phyloP scores from a whole-genome alignment of 2,329 filamentous ascomycete species.

The Neurospora sp. region DNA sequence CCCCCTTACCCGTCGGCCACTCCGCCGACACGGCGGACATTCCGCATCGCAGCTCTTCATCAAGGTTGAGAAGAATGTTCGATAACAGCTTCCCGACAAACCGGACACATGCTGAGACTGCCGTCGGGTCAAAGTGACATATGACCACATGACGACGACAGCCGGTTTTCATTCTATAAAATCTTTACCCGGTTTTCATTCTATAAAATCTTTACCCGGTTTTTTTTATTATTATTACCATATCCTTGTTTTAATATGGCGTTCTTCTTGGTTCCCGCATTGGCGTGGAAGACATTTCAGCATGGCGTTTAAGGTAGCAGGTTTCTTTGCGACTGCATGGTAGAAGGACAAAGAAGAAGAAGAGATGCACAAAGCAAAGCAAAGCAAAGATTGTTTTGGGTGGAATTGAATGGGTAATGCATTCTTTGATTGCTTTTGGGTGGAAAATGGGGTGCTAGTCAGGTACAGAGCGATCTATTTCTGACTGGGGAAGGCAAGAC shows the following conservation, averaged over 20 bases:
- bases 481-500: background rate
- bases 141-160: background rate
- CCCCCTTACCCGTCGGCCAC: constrained; percentile 28
- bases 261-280: background rate
- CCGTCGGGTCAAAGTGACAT: background rate
- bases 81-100: background rate
- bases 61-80: constrained; percentile 38
- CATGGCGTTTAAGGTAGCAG: background rate
- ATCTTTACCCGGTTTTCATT: background rate
- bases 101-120: background rate
- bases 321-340: background rate
- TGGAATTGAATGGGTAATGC: background rate
- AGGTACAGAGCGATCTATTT: background rate
- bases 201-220: too few species aligned
- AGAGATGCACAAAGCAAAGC: background rate
- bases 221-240: background rate
- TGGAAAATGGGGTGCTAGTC: background rate
- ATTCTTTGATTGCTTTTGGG: background rate
- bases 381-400: background rate
- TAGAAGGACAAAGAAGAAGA: background rate
- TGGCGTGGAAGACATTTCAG: background rate
- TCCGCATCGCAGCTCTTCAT: constrained; percentile 41
- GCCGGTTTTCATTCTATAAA: background rate
- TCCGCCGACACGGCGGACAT: background rate
- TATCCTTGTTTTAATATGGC: background rate